These are phyloP conservation scores for Geoglossum cookeanum DNA, from an alignment of 2,329 filamentous ascomycete species.

Conservation along the genomic window DNA sequence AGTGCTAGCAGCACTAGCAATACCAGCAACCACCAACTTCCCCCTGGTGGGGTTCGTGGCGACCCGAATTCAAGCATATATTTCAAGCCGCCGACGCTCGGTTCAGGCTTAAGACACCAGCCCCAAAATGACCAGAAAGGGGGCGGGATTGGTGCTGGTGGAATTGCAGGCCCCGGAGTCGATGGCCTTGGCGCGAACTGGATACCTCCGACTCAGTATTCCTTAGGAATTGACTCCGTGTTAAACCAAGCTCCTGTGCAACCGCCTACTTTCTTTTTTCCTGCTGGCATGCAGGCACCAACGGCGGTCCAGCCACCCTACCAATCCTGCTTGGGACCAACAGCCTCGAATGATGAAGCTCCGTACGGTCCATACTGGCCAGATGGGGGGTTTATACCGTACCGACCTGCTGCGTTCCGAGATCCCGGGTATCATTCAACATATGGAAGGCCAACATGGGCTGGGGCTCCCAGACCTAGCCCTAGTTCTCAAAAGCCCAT, in stretches of 20 bases:
- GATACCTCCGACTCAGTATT: slow-evolving; percentile 19
- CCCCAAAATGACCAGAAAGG: background rate
- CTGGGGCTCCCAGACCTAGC: background rate
- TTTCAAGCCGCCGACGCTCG: background rate
- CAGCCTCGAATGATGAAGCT: slow-evolving; percentile 35
- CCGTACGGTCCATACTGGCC: slow-evolving; percentile 45
- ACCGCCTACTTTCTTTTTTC: slow-evolving; percentile 21
- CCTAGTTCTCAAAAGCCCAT: background rate
- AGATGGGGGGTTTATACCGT: slow-evolving; percentile 40
- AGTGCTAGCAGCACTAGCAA: background rate
- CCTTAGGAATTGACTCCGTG: slow-evolving; percentile 38
- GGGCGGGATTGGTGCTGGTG: background rate
- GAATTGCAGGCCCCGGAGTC: slow-evolving; percentile 10
- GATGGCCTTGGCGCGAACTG: slow-evolving; percentile 22
- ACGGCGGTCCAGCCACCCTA: slow-evolving; percentile 39
- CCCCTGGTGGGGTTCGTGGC: background rate
- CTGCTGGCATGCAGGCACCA: slow-evolving; percentile 32
- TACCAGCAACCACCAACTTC: background rate
- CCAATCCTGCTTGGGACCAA: slow-evolving; percentile 37
- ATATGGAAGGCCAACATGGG: background rate
- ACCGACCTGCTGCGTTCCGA: slow-evolving; percentile 36
- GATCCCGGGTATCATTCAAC: slow-evolving; percentile 24
- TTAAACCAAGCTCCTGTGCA: slow-evolving; percentile 35
- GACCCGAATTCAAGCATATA: background rate
- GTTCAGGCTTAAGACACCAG: background rate